phyloP scores from a whole-genome alignment of 805 yeast species.

The Yamadazyma insecticola region DNA sequence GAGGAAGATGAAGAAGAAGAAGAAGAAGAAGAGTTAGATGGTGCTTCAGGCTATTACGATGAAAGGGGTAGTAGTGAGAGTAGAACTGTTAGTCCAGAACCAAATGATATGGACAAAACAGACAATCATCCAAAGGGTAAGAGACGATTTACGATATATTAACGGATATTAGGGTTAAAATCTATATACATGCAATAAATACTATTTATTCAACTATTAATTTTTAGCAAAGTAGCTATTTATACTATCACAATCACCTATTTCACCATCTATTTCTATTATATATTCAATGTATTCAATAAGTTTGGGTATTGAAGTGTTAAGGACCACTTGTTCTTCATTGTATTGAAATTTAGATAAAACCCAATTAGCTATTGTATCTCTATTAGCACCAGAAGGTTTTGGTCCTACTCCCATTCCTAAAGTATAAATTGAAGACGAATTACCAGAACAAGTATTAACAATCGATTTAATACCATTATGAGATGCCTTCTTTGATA shows the following conservation, averaged over 20 bases:
- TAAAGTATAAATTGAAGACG: slow-evolving; percentile 19
- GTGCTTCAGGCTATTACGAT: not conserved
- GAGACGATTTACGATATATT: slow-evolving; percentile 1
- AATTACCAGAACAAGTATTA: slow-evolving; percentile 5
- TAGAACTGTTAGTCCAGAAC: slow-evolving; percentile 11
- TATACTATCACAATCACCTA: slow-evolving; percentile 23
- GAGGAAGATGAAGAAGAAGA: too few relatives aligned
- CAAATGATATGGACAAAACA: slow-evolving; percentile 1
- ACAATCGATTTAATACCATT: slow-evolving; percentile 31
- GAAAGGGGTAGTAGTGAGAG: slow-evolving; percentile 2
- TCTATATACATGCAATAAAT: not conserved
- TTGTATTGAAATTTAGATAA: slow-evolving; percentile 24
- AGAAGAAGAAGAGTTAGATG: slow-evolving; percentile 4
- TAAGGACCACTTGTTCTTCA: slow-evolving; percentile 17
- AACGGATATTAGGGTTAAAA: not conserved
- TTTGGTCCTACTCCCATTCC: slow-evolving; percentile 43
- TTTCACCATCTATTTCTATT: slow-evolving; percentile 12
- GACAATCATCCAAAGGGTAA: not conserved
- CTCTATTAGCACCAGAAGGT: slow-evolving; percentile 28
- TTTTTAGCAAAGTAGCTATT: slow-evolving; percentile 15
- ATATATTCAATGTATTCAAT: slow-evolving; percentile 19
- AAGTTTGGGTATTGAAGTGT: slow-evolving; percentile 10
- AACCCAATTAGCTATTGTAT: slow-evolving; percentile 39
- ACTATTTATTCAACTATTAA: too few relatives aligned
- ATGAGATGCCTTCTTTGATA: slow-evolving; percentile 36